Base-by-base conservation (phyloP, 768 basidiomycete genomes). In the Russula brevipes region DNA sequence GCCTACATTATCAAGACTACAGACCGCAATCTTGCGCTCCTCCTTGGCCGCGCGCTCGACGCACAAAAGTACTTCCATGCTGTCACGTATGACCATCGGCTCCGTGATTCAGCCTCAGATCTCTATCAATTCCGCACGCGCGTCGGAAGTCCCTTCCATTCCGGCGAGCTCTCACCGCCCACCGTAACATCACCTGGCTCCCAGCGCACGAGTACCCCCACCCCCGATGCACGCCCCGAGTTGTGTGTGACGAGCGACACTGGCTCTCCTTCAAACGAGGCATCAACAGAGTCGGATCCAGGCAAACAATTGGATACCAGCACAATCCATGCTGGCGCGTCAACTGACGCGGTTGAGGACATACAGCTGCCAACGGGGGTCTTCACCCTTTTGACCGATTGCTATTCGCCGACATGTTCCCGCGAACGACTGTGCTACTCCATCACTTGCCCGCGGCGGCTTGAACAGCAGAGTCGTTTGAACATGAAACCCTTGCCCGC, bases 41-140 rank as follows among this genome's bases (percentile, higher is more conserved):
- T 99, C 2, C 82, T 98, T n/a, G 97, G 97, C 5, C 84, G 97
- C 46, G 94, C 97, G 3, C 79, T 99, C 57, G 97, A 98, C 71
- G 89, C 95, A 9, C 97, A 98, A 74, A 98, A 98, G 76, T 98
- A 94, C 77, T 98, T 99, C 73, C 97, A 99, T 71, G 97, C 98
- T 71, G 97, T 99, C 68, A 98, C 97, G 9, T 99, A 98, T 72
- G 96, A 98, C 71, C 97, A 99, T 73, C 88, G 96, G 14, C 73
- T 99, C 61, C 80, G 97, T 55, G 97, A 98, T 75, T 93, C 86
- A 70, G 78, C 86, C 0, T 81, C 82, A 65, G 97, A 99, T 75
- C 76, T 99, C 36, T 99, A 98, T 75, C 94, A 96, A 72, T 98
- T 99, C 75, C 81, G 86, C 66, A 87, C 91, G 52, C 85, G 87